Conservation (phyloP, 1,139 yeast species). For the Saccharomyces hybrid region DNA sequence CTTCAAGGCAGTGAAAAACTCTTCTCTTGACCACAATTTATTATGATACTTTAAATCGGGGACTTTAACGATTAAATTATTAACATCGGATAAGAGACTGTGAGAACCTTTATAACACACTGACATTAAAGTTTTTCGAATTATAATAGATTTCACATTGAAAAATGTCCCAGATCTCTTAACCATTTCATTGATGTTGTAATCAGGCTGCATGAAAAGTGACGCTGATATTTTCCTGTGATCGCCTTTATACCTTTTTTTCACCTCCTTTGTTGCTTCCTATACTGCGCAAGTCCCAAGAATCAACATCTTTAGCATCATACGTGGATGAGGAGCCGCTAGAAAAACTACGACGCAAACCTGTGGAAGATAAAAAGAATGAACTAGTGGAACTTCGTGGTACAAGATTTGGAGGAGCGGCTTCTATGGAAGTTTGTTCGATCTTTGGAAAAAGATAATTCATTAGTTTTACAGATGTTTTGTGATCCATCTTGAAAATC, state of each 20-base stretch:
- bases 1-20: conserved; percentile 54
- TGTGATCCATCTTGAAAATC: conserved; percentile 63
- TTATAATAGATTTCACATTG: conserved; percentile 52
- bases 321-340: conserved; percentile 5
- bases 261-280: conserved; percentile 4
- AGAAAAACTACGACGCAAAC: conserved; percentile 1
- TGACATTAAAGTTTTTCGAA: conserved; percentile 47
- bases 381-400: conserved; percentile 2
- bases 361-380: not conserved
- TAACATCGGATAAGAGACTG: conserved; percentile 61
- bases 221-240: conserved; percentile 9
- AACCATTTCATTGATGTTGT: conserved; percentile 51
- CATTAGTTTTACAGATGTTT: conserved; percentile 54
- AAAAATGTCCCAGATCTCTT: conserved; percentile 59
- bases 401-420: conserved; percentile 1
- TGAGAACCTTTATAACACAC: conserved; percentile 76
- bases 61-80: conserved; percentile 53
- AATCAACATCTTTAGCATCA: conserved; percentile 11
- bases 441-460: conserved; percentile 58
- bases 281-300: conserved; percentile 14
- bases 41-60: conserved; percentile 60
- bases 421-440: conserved; percentile 18
- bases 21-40: conserved; percentile 75
- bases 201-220: conserved; percentile 14
- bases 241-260: conserved; percentile 6